Evolutionary conservation across 805 yeast genomes (phyloP).

Genomic region (Candida pseudofarinosa): DNA sequence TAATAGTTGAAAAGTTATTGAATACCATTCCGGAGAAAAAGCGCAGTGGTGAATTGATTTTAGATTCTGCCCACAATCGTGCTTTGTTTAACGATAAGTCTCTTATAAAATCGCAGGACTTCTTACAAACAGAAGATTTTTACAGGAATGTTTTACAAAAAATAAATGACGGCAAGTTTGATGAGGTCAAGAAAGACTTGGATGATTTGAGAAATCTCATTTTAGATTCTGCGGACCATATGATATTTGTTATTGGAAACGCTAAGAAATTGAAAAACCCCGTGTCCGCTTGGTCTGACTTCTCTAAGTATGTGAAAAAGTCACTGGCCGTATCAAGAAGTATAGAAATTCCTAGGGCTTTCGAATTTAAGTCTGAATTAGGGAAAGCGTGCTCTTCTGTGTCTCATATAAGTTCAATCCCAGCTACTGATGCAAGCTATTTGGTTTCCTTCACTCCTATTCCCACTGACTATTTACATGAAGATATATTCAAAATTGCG

Average conservation of each 20-base stretch:
- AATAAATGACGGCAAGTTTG: conserved; percentile 53
- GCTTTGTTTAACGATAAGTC: conserved; percentile 56
- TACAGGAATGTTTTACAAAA: conserved; percentile 41
- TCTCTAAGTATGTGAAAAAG: conserved; percentile 15
- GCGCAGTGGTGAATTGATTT: conserved; percentile 60
- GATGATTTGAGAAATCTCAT: conserved; percentile 49
- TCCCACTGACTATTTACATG: conserved; percentile 44
- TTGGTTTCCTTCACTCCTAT: conserved; percentile 56
- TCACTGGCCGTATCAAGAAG: conserved; percentile 13
- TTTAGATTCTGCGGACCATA: conserved; percentile 55
- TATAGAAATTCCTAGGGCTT: conserved; percentile 45
- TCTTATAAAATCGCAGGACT: conserved; percentile 61
- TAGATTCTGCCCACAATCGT: conserved; percentile 58
- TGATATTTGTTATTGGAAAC: conserved; percentile 71
- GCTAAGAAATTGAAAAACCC: conserved; percentile 49
- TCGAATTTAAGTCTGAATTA: conserved; percentile 47
- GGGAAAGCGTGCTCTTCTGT: conserved; percentile 51
- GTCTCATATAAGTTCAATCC: conserved; percentile 66
- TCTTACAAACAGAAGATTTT: conserved; percentile 57
- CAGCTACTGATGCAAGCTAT: conserved; percentile 82
- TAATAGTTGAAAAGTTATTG: conserved; percentile 58
- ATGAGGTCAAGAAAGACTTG: conserved; percentile 44
- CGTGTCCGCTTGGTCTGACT: conserved; percentile 52
- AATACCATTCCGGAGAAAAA: conserved; percentile 60
- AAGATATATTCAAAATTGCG: conserved; percentile 65